Evolutionary conservation across 805 yeast genomes (phyloP).

Genomic region (Lipomyces kockii): DNA sequence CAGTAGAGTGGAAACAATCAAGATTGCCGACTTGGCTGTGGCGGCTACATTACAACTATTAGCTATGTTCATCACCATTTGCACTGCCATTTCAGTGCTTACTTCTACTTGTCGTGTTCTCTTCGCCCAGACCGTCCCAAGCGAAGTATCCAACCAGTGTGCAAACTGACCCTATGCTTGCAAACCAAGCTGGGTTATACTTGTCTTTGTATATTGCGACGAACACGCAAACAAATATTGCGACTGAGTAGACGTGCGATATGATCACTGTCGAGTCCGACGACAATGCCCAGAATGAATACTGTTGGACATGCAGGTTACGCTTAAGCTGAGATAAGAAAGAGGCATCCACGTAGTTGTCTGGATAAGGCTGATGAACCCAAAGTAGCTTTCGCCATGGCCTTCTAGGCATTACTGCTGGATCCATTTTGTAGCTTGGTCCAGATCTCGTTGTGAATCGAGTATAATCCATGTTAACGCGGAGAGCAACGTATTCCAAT

Average conservation of each 20-base stretch:
- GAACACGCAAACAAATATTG: slow-evolving; percentile 71
- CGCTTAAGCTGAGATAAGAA: slow-evolving; percentile 80
- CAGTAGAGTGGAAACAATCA: slow-evolving; percentile 71
- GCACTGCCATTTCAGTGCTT: not conserved
- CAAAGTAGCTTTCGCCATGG: slow-evolving; percentile 88
- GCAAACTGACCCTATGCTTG: slow-evolving; percentile 40
- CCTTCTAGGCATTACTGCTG: not conserved
- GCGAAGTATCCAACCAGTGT: slow-evolving; percentile 41
- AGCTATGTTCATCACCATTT: not conserved
- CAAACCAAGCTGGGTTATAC: slow-evolving; percentile 44
- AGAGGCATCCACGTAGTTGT: slow-evolving; percentile 82
- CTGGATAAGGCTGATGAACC: slow-evolving; percentile 84
- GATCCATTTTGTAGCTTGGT: not conserved
- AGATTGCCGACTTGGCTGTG: slow-evolving; percentile 60
- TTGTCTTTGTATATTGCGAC: slow-evolving; percentile 51
- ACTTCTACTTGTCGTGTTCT: slow-evolving; percentile 21
- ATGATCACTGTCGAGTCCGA: slow-evolving; percentile 72
- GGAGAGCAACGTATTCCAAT: not conserved
- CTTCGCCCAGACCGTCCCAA: slow-evolving; percentile 37
- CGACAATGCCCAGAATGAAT: slow-evolving; percentile 66
- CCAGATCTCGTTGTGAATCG: not conserved
- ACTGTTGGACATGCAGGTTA: slow-evolving; percentile 72
- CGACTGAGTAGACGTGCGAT: slow-evolving; percentile 65
- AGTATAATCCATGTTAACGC: not conserved
- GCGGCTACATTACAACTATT: slow-evolving; percentile 4